These are phyloP conservation scores for Solanum hybrid DNA, from an alignment of 305 asterid genomes.

Conservation along the genomic window DNA sequence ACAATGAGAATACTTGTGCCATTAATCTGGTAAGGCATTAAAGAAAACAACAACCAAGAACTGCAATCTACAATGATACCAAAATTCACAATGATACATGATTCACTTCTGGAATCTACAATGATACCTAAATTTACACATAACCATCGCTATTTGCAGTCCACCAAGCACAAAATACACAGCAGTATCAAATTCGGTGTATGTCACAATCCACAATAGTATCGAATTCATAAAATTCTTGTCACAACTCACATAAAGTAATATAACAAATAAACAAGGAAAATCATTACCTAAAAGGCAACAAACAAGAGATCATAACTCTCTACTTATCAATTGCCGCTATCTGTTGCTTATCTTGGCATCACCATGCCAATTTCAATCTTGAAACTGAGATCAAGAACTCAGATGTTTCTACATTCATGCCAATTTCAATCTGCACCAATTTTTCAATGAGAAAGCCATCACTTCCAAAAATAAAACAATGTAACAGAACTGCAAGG, in stretches of 20 bases:
- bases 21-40: not conserved
- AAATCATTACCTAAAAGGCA: not conserved
- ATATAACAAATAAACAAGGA: not conserved
- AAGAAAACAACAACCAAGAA: not conserved
- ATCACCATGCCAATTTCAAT: not conserved
- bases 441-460: not conserved
- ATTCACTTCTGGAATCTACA: not conserved
- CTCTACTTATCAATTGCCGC: not conserved
- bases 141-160: not conserved
- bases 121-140: not conserved
- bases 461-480: not conserved
- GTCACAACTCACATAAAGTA: not conserved
- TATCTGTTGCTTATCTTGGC: slow-evolving; percentile 17
- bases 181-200: not conserved
- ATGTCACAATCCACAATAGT: not conserved
- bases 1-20: not conserved
- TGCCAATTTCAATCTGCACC: not conserved
- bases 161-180: not conserved
- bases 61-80: not conserved
- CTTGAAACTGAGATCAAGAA: not conserved
- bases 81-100: not conserved
- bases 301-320: not conserved
- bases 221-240: not conserved
- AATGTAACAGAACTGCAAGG: not conserved
- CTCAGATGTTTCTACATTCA: not conserved